Evolutionary conservation across 345 rosid species (phyloP).

Genomic region (Acer yangbiense): DNA sequence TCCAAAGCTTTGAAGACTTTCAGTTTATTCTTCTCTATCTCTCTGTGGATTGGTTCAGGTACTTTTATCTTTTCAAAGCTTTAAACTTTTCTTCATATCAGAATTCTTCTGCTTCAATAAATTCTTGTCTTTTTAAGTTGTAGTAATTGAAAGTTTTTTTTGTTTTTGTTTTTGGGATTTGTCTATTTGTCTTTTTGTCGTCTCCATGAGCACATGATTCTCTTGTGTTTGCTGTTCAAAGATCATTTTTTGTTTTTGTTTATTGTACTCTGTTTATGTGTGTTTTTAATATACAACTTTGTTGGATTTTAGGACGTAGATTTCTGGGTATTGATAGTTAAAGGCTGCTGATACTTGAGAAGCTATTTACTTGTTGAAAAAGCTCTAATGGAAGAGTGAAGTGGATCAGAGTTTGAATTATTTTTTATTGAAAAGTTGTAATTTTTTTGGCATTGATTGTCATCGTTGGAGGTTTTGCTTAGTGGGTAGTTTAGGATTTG

Average conservation of each 20-base stretch:
- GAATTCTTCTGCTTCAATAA: neutral
- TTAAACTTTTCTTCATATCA: neutral
- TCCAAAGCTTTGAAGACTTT: neutral
- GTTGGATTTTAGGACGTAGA: slow-evolving; percentile 10
- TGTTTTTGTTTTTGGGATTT: neutral
- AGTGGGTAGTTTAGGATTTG: neutral
- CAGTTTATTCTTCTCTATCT: neutral
- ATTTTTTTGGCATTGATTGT: neutral
- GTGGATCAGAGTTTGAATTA: slow-evolving; percentile 5
- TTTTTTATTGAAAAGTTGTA: slow-evolving; percentile 7
- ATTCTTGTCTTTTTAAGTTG: neutral
- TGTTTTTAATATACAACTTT: neutral
- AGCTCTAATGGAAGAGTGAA: neutral
- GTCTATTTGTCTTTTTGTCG: neutral
- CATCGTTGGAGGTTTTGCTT: neutral
- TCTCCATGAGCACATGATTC: neutral
- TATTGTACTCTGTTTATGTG: neutral
- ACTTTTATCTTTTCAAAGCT: slow-evolving; percentile 6
- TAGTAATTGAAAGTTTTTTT: neutral
- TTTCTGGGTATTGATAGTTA: slow-evolving; percentile 18
- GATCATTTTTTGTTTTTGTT: neutral
- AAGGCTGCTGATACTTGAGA: slow-evolving; percentile 15
- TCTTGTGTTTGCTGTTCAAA: slow-evolving; percentile 8
- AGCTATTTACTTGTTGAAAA: neutral
- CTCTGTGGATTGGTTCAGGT: slow-evolving; percentile 9